phyloP scores from a whole-genome alignment of 805 yeast species.

The Danielia reshetovae region DNA sequence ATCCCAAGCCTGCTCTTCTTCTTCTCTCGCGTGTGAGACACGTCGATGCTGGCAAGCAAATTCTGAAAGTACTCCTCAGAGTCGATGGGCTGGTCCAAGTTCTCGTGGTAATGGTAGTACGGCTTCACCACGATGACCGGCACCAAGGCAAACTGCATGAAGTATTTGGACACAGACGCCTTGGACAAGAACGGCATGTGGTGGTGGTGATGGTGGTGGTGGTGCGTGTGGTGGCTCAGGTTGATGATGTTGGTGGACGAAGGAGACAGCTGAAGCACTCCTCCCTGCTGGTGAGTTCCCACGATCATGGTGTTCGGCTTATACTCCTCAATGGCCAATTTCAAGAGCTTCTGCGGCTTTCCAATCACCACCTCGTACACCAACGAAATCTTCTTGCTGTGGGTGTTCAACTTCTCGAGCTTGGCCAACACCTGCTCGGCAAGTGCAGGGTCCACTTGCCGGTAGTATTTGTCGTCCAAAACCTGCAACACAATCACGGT shows the following conservation, averaged over 20 bases:
- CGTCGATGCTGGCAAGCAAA: slow-evolving; percentile 28
- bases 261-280: slow-evolving; percentile 2
- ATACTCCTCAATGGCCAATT: slow-evolving; percentile 38
- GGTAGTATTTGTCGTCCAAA: slow-evolving; percentile 31
- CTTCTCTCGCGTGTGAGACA: slow-evolving; percentile 14
- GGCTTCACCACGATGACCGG: slow-evolving; percentile 45
- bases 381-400: slow-evolving; percentile 32
- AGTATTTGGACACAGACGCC: slow-evolving; percentile 35
- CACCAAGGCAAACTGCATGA: slow-evolving; percentile 40
- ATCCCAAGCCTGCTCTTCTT: slow-evolving; percentile 12
- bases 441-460: slow-evolving; percentile 23
- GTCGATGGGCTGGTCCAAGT: slow-evolving; percentile 28
- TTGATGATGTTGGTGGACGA: slow-evolving; percentile 6
- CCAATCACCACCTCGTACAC: slow-evolving; percentile 41
- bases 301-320: slow-evolving; percentile 44
- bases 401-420: slow-evolving; percentile 33
- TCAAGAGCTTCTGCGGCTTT: slow-evolving; percentile 35
- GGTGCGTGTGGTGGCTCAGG: slow-evolving; percentile 4
- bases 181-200: slow-evolving; percentile 28
- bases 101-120: slow-evolving; percentile 28
- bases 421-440: slow-evolving; percentile 27
- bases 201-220: slow-evolving; percentile 6
- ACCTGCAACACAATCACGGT: slow-evolving; percentile 40
- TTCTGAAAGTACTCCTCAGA: slow-evolving; percentile 32
- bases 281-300: slow-evolving; percentile 35